Conservation (phyloP, 2,329 filamentous ascomycete genomes). For the Aspergillus versicolor region DNA sequence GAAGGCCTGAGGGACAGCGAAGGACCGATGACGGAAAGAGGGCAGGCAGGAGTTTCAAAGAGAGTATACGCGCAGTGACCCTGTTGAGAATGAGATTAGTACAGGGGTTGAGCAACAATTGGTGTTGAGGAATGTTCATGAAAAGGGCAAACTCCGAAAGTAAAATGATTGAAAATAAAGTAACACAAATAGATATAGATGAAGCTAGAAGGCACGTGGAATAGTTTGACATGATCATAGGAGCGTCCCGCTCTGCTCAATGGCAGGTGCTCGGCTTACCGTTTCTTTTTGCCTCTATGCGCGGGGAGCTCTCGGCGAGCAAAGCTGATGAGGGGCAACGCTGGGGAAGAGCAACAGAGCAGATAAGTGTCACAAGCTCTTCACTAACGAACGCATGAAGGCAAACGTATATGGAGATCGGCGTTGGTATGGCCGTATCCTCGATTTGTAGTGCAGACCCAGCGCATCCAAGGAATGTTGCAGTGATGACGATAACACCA, state of each 20-base stretch:
- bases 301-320: conserved; percentile 3
- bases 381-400: conserved; percentile 32
- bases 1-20: not conserved
- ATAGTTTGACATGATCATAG: not conserved
- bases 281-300: not conserved
- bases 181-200: not conserved
- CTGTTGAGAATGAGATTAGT: not conserved
- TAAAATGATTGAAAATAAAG: not conserved
- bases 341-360: conserved; percentile 9
- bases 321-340: conserved; percentile 10
- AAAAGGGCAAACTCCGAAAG: not conserved
- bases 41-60: not conserved
- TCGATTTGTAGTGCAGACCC: conserved; percentile 6
- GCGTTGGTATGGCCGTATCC: not conserved
- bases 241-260: not conserved
- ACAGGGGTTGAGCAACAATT: not conserved
- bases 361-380: conserved; percentile 16
- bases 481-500: conserved; percentile 13
- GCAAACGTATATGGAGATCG: not conserved
- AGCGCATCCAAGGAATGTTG: conserved; percentile 3
- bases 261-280: not conserved
- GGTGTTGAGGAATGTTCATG: not conserved
- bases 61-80: not conserved
- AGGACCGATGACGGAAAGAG: not conserved
- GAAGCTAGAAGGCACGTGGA: not conserved